Base-by-base conservation (phyloP, 768 basidiomycete species). In the Suillus fuscotomentosus region DNA sequence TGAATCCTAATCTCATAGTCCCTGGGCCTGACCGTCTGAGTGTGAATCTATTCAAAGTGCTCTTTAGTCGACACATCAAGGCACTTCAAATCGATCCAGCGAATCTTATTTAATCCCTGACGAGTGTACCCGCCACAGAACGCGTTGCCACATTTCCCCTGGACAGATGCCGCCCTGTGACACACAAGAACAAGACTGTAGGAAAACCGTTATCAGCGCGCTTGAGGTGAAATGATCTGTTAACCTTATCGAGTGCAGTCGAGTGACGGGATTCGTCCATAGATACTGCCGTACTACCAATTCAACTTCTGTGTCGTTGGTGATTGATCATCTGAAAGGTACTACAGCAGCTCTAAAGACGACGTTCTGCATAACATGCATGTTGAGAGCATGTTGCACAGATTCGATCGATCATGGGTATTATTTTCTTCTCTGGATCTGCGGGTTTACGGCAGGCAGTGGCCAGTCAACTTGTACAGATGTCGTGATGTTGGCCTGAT, bases 401-500 rank as follows among this genome's bases (percentile, higher is more conserved):
- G 36, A 59, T 59, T 59, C 41, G 57, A 59, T 59, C 56, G 56
- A 41, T 57, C 57, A 43, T 59, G 57, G 57, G 41, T 59, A 42
- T 57, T 42, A 42, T 59, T 27, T 54, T 42, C 41, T 59, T 27
- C 41, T 59, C 57, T 59, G 39, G 56, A 24, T 41, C 53, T 54
- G 34, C 53, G 53, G 53, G 31, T 13, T 54, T 31, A 54, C 53
- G 53, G 53, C 53, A 54, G 53, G 31, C 53, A 54, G 20, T 2
- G 53, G n/a, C 15, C 9, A 57, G 38, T 9, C 38, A 56, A 41
- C 56, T 57, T 39, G 22, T 57, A 15, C 22, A 39, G 41, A 41
- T 41, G 45, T 53, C 60, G 62, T 27, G 64, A 62, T 54, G 43
- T 42, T 48, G 59, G 41, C 48, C 60, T 68, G 50, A 56, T 65